Evolutionary conservation across 2,329 filamentous ascomycete genomes (phyloP).

Genomic region (Phyllosticta ampelicida): DNA sequence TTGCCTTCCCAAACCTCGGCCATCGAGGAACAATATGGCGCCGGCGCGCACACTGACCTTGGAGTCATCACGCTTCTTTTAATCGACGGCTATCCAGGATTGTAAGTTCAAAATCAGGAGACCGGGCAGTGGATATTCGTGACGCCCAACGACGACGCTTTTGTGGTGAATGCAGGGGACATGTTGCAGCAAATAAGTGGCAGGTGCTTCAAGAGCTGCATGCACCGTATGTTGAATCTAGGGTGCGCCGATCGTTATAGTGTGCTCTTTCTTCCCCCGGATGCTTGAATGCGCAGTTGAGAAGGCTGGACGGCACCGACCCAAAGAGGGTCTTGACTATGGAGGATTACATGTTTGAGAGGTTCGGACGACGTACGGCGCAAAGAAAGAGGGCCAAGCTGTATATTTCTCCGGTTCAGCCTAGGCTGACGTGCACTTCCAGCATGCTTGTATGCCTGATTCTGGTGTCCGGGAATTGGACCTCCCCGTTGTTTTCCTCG

Average conservation of each 20-base stretch:
- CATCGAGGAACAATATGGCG: conserved; percentile 14
- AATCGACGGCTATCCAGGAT: conserved; percentile 39
- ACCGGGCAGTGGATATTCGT: conserved; percentile 35
- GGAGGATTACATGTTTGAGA: conserved; percentile 19
- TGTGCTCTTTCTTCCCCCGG: conserved; percentile 47
- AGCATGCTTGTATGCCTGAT: conserved; percentile 22
- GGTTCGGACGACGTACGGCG: conserved; percentile 4
- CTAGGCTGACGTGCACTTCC: conserved; percentile 22
- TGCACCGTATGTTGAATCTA: conserved; percentile 47
- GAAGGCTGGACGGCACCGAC: conserved; percentile 11
- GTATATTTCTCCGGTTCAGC: not conserved
- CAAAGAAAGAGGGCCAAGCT: not conserved
- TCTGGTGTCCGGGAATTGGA: conserved; percentile 31
- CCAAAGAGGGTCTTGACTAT: conserved; percentile 15
- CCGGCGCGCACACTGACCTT: conserved; percentile 46
- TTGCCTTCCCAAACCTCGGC: conserved; percentile 11
- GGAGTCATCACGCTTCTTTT: conserved; percentile 47
- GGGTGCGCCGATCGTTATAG: conserved; percentile 42
- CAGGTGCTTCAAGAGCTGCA: conserved; percentile 41
- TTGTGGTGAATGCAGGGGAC: conserved; percentile 31
- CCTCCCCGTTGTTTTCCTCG: conserved; percentile 6
- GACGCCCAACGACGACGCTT: conserved; percentile 21
- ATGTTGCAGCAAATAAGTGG: conserved; percentile 39
- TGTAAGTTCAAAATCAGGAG: conserved; percentile 40
- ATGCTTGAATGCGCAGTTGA: conserved; percentile 33